Evolutionary conservation across 2,329 filamentous ascomycete species (phyloP).

Genomic region (Xylariaceae sp.): DNA sequence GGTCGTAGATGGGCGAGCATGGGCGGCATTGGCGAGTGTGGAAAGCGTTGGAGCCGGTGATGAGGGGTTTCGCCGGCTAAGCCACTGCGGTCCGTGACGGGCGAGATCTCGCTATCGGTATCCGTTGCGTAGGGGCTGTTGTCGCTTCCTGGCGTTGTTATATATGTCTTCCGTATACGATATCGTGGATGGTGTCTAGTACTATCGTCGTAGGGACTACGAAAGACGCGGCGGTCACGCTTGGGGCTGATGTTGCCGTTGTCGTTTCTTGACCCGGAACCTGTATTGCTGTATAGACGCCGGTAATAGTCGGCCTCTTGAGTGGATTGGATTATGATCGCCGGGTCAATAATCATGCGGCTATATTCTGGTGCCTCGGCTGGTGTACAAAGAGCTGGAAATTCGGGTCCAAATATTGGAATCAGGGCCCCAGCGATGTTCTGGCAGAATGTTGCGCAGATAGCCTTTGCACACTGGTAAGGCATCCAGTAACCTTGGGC

Average conservation of each 20-base stretch:
- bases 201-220: constrained; percentile 35
- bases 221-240: constrained; percentile 39
- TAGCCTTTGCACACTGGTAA: constrained; percentile 80
- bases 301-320: constrained; percentile 55
- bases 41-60: constrained; percentile 20
- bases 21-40: constrained; percentile 34
- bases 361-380: constrained; percentile 69
- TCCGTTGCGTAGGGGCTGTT: constrained; percentile 51
- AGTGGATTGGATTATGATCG: constrained; percentile 61
- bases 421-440: constrained; percentile 84
- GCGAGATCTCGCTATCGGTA: constrained; percentile 49
- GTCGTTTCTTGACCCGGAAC: constrained; percentile 1
- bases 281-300: constrained; percentile 41
- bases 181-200: constrained; percentile 31
- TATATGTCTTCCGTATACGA: constrained; percentile 43
- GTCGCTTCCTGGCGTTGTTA: constrained; percentile 28
- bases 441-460: constrained; percentile 90
- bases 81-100: constrained; percentile 33
- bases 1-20: constrained; percentile 27
- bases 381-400: constrained; percentile 73
- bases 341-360: constrained; percentile 69
- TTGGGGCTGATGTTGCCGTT: constrained; percentile 31
- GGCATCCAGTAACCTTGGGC: constrained; percentile 93
- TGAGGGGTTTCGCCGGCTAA: constrained; percentile 22
- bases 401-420: constrained; percentile 86